Conservation (phyloP, 257 asterid genomes). For the Hygrophila difformis region DNA sequence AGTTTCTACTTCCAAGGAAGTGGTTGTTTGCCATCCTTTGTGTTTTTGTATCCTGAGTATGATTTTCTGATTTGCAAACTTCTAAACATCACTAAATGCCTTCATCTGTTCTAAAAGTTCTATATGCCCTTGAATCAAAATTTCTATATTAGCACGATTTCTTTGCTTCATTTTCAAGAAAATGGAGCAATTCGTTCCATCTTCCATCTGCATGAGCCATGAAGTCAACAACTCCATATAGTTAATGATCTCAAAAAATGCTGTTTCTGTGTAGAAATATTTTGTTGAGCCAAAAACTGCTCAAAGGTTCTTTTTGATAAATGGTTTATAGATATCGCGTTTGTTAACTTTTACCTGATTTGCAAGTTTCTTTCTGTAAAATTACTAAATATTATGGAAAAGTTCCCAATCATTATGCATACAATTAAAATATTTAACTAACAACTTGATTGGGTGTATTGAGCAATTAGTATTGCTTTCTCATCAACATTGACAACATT, state of each 20-base stretch:
- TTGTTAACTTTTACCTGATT: neutral
- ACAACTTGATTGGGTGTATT: neutral
- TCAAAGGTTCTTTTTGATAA: neutral
- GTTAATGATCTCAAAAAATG: neutral
- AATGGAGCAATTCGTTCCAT: slow-evolving; percentile 11
- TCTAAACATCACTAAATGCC: slow-evolving; percentile 1
- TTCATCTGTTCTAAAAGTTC: slow-evolving; percentile 2
- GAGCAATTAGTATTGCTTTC: no score
- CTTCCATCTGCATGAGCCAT: slow-evolving; percentile 1
- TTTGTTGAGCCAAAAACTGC: slow-evolving; percentile 5
- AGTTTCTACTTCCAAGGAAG: no score
- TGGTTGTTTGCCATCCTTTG: no score
- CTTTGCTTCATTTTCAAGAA: slow-evolving; percentile 6
- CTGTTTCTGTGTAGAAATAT: neutral
- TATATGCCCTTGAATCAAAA: slow-evolving; percentile 6
- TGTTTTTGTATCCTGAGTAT: slow-evolving; percentile 7
- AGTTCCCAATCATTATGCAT: no score
- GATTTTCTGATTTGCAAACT: slow-evolving; percentile 8
- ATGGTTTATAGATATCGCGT: neutral
- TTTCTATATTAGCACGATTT: neutral
- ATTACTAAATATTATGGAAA: no score
- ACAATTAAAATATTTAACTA: no score
- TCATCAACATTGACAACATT: no score
- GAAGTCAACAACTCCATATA: neutral
- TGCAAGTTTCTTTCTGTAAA: neutral